Conservation (phyloP, 192 early-diverging fungal species). For the Coemansia sp. region DNA sequence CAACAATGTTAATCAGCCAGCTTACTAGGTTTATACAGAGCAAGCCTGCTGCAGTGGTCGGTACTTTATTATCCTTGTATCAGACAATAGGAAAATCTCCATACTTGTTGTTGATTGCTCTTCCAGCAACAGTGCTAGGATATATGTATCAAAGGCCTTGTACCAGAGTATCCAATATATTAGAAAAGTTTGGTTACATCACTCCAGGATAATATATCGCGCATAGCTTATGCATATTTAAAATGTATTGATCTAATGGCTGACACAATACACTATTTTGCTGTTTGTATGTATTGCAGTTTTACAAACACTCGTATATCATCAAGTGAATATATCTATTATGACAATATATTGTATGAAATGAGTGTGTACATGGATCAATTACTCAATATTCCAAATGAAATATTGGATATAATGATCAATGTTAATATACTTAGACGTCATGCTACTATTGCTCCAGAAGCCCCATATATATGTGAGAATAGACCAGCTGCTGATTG, state of each 20-base stretch:
- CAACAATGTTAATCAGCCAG: not conserved
- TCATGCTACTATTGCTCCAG: conserved; percentile 51
- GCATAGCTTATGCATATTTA: too few species aligned
- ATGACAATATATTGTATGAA: not conserved
- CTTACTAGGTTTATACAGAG: not conserved
- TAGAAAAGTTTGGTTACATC: not conserved
- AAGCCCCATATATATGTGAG: conserved; percentile 24
- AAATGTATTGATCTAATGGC: too few species aligned
- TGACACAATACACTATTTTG: not conserved
- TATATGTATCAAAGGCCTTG: not conserved
- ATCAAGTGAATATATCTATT: not conserved
- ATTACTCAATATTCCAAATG: not conserved
- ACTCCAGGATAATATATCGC: too few species aligned
- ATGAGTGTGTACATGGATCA: not conserved
- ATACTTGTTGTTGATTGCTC: not conserved
- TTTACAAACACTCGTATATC: not conserved
- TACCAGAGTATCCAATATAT: not conserved
- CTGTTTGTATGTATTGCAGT: not conserved
- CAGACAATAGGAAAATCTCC: not conserved
- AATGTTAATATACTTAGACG: conserved; percentile 55
- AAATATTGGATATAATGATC: not conserved
- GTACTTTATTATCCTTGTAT: not conserved
- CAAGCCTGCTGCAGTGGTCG: not conserved
- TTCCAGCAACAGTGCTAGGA: not conserved
- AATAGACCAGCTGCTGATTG: conserved; percentile 36